Evolutionary conservation across 805 yeast genomes (phyloP).

Genomic region (Lipomyces chichibuensis): DNA sequence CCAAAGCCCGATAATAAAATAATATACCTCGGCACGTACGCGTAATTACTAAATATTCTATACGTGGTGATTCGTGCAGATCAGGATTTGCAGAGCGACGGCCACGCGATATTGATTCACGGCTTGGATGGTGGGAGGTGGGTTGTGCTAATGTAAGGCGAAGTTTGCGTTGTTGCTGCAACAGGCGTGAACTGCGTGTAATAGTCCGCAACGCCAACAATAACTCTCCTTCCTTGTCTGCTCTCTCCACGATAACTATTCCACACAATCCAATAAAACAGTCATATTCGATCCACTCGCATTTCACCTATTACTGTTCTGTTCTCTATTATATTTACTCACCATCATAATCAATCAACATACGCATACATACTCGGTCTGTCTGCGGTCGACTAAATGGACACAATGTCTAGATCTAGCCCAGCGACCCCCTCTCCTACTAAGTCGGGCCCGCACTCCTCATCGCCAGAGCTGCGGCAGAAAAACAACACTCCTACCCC

Average conservation of each 20-base stretch:
- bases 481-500: not conserved
- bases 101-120: not conserved
- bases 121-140: not conserved
- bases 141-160: not conserved
- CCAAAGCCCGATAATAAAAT: too few species aligned
- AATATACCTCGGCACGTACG: not conserved
- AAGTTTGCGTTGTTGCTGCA: not conserved
- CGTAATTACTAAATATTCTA: not conserved
- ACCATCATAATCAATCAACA: not conserved
- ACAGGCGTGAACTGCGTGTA: not conserved
- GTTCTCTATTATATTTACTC: not conserved
- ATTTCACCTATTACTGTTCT: not conserved
- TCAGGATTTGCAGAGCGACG: constrained; percentile 1
- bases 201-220: not conserved
- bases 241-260: not conserved
- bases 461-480: not conserved
- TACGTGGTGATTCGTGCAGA: not conserved
- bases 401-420: not conserved
- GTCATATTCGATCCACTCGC: not conserved
- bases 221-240: not conserved
- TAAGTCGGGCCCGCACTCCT: not conserved
- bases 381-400: not conserved
- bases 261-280: not conserved
- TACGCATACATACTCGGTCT: not conserved
- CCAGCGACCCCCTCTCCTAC: not conserved